Evolutionary conservation across 257 asterid species (phyloP).

Genomic region (Solanum lycopersicoides): DNA sequence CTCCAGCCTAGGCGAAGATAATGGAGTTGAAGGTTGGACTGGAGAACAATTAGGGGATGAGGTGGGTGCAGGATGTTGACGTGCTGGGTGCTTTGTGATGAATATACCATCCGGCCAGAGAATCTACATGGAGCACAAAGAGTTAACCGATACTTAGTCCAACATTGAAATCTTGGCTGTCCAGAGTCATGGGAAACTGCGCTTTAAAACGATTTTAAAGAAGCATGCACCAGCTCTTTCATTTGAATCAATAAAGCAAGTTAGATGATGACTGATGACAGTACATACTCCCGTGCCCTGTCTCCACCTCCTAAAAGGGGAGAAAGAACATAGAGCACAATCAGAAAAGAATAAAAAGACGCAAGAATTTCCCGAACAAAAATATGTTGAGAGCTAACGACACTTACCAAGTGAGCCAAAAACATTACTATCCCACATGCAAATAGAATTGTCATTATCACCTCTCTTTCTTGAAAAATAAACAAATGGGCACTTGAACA

Average conservation of each 20-base stretch:
- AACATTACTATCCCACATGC: not conserved
- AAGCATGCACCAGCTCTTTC: not conserved
- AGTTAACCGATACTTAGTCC: not conserved
- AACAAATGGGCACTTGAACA: not conserved
- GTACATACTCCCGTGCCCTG: not conserved
- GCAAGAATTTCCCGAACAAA: not conserved
- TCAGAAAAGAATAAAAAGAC: not conserved
- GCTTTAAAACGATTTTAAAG: not conserved
- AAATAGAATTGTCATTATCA: not conserved
- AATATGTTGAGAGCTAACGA: not conserved
- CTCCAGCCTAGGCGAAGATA: conserved; percentile 39
- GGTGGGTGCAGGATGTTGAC: conserved; percentile 45
- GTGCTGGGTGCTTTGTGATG: conserved; percentile 82
- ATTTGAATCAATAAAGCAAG: not conserved
- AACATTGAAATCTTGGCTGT: not conserved
- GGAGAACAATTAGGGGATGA: conserved; percentile 24
- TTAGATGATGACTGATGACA: not conserved
- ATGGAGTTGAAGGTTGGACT: conserved; percentile 29
- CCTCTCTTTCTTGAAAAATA: not conserved
- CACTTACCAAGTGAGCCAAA: not conserved
- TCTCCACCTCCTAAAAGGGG: not conserved
- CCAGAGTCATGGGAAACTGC: not conserved
- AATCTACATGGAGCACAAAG: conserved; percentile 34
- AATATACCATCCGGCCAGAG: conserved; percentile 97
- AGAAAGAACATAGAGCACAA: not conserved